A percentile compares a stretch with the other conserved stretches of the same genome.
These are phyloP conservation scores for Davidsoniella eucalypti DNA, from an alignment of 2,329 filamentous ascomycete species.

Conservation along the genomic window DNA sequence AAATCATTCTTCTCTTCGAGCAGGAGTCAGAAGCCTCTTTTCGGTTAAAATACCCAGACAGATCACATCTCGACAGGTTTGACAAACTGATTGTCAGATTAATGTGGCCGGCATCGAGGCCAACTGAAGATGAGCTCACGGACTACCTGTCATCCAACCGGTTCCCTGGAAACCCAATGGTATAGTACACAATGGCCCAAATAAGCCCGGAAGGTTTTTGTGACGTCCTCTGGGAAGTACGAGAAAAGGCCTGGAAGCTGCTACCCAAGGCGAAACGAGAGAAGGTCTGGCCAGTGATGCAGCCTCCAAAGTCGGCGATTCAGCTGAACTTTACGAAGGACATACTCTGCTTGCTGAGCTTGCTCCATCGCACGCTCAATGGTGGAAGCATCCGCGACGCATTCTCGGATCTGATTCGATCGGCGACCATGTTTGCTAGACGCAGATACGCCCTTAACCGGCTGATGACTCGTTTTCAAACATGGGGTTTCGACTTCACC, in stretches of 20 bases:
- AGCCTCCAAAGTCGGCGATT: conserved; percentile 7
- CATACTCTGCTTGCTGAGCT: not conserved
- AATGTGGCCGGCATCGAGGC: conserved; percentile 1
- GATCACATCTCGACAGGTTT: conserved; percentile 3
- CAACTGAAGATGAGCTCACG: not conserved
- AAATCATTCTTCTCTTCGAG: conserved; percentile 5
- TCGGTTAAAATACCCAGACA: not conserved
- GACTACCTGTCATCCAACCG: conserved; percentile 6
- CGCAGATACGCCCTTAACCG: conserved; percentile 4
- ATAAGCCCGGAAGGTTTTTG: conserved; percentile 1
- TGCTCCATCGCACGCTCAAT: conserved; percentile 1
- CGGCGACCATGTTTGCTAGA: conserved; percentile 3
- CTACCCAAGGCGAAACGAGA: not conserved
- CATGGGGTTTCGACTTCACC: conserved; percentile 8
- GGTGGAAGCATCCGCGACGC: not conserved
- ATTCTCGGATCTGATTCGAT: conserved; percentile 2
- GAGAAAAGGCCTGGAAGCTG: conserved; percentile 7
- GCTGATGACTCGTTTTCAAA: conserved; percentile 2
- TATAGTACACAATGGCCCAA: conserved; percentile 7
- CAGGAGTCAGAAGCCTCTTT: conserved; percentile 1
- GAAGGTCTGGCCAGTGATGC: conserved; percentile 9
- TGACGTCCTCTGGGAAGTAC: conserved; percentile 11
- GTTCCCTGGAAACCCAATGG: conserved; percentile 4
- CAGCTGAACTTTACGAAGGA: not conserved
- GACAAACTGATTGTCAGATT: conserved; percentile 3